Evolutionary conservation across 192 early-diverging fungal genomes (phyloP).

Genomic region (Phlyctochytrium arcticum): DNA sequence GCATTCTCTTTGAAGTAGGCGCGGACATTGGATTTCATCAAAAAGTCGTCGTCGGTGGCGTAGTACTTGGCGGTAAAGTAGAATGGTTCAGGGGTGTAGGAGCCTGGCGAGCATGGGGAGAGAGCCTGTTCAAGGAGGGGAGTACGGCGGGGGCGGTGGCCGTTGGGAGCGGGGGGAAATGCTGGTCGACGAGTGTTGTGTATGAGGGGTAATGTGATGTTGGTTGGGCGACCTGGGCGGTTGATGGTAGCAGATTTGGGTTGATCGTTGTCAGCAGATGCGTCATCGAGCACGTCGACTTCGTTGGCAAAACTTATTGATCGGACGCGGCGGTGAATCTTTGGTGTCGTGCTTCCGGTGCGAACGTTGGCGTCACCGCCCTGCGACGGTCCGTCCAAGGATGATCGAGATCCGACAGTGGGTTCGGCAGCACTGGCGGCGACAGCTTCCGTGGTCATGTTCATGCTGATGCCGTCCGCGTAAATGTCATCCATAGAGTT

Average conservation of each 20-base stretch:
- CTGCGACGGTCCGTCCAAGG: slow-evolving; percentile 3
- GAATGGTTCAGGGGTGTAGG: background rate
- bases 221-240: background rate
- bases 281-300: slow-evolving; percentile 21
- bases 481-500: slow-evolving; percentile 7
- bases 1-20: slow-evolving; percentile 63
- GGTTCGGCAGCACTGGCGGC: background rate
- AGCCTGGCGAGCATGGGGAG: background rate
- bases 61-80: slow-evolving; percentile 36
- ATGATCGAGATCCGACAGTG: background rate
- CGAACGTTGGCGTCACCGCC: slow-evolving; percentile 5
- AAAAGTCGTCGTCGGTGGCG: slow-evolving; percentile 67
- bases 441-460: background rate
- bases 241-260: background rate
- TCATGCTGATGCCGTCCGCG: background rate
- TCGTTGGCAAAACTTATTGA: slow-evolving; percentile 34
- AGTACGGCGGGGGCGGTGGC: background rate
- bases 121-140: background rate
- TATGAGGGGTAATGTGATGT: background rate
- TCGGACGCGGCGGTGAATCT: slow-evolving; percentile 27
- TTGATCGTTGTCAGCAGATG: background rate
- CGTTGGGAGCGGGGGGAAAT: background rate
- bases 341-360: slow-evolving; percentile 6
- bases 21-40: slow-evolving; percentile 57
- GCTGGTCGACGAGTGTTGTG: background rate